These are phyloP conservation scores for Phytopythium vexans DNA, from an alignment of 352 stramenopile species.

Conservation along the genomic window DNA sequence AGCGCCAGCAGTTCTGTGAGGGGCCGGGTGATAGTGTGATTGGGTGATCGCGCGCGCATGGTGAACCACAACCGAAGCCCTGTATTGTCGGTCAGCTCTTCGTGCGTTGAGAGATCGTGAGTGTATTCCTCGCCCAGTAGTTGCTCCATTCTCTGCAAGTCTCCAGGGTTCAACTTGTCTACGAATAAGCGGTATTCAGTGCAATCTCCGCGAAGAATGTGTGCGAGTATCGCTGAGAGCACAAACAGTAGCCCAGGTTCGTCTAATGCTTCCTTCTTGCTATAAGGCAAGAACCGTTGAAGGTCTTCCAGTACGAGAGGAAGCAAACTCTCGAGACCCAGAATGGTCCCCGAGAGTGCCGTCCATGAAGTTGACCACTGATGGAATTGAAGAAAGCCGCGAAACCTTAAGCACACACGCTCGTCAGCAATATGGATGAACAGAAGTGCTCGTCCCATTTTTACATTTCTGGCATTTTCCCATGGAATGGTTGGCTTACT, in stretches of 20 bases:
- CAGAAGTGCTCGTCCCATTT: too few relatives aligned
- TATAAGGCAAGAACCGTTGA: neutral
- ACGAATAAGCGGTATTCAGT: too few relatives aligned
- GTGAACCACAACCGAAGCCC: neutral
- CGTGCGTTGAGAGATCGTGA: neutral
- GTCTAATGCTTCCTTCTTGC: too few relatives aligned
- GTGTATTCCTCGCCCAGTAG: neutral
- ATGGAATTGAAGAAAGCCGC: neutral
- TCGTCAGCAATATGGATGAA: neutral
- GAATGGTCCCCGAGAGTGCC: neutral
- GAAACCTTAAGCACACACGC: neutral
- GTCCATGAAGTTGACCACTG: neutral
- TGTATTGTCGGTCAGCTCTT: neutral
- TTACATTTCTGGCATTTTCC: too few relatives aligned
- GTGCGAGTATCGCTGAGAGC: too few relatives aligned
- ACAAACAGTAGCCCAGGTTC: too few relatives aligned
- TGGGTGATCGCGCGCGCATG: neutral
- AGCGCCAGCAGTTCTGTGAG: too few relatives aligned
- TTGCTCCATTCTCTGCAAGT: too few relatives aligned
- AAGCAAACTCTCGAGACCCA: neutral
- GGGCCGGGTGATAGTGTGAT: too few relatives aligned
- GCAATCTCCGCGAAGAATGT: too few relatives aligned
- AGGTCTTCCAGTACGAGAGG: neutral
- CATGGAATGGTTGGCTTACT: too few relatives aligned
- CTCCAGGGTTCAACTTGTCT: too few relatives aligned